Evolutionary conservation across 2,329 filamentous ascomycete genomes (phyloP), one percentile per base, ranked within the genome.

Genomic region (Colletotrichum eremochloae): DNA sequence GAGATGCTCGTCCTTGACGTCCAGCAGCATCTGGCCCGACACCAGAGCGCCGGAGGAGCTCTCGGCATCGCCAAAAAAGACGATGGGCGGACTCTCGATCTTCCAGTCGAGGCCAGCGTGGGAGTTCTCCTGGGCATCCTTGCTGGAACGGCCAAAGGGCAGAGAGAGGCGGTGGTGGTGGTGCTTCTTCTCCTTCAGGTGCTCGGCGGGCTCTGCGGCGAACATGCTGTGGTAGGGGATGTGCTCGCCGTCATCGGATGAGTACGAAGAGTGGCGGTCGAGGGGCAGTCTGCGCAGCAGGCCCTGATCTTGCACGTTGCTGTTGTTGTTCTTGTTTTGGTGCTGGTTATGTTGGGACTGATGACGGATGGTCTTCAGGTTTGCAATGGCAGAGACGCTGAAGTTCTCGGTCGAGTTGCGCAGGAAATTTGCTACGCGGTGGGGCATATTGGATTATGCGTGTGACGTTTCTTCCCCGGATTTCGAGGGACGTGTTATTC

Each of bases 61-160:
- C 74, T 91, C 88, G 0, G 93, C 87, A 33, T 88, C 86, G 74
- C 95, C 95, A 78, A 96, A 94, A 83, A 97, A 92, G 57, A 98
- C 89, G 24, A 96, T 87, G 3, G 95, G 95, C 1, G 95, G 94
- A 15, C 94, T 97, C 85, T 98, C 95, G 74, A 98, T 92, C 76
- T 84, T 86, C 85, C 87, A 89, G 71, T 85, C 82, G 24, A 90
- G 78, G 1, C 82, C 77, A 12, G 85, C 84, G 69, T 83, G 82
- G 2, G 82, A 78, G 65, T 82, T 82, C 68, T 78, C 75, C 52
- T 80, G 75, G n/a, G 75, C 75, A 12, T 87, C 84, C 77, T 84
- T 85, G 50, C 70, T 67, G 75, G 76, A 72, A 67, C 74, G 62
- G 55, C 81, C 80, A 75, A 84, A 84, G 71, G 80, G 82, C 63